Base-by-base conservation (phyloP, 805 yeast genomes). In the Lachancea kluyveri region DNA sequence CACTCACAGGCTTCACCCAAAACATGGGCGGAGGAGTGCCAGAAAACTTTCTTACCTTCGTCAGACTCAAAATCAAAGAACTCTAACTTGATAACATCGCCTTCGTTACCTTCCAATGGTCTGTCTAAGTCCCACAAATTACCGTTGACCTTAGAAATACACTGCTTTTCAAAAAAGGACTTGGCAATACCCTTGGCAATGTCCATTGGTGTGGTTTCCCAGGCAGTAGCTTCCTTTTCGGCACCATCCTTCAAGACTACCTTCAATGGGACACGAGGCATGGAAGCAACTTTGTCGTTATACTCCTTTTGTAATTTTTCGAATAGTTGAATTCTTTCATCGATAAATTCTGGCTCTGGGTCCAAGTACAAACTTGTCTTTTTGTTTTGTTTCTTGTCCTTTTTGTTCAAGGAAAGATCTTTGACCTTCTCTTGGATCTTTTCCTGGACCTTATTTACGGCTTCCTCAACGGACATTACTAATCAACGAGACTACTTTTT, bases 11-110 rank as follows among this genome's bases (percentile, higher is more conserved):
- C 90, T 68, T 92, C 98, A 64, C 98, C 98, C 49, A 92, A 68
- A 34, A 92, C 90, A 64, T 92, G 98, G 32, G 98, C 98, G 45
- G 95, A 82, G 3, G 98, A 92, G 62, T 92, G 98, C 98, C 98
- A 92, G 66, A 92, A 92, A 21, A 90, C 97, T 44, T 78, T 77
- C 59, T 80, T 85, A 62, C 97, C 98, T 54, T 88, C 96, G n/a
- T 83, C 83, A 40, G 85, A 70, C 23, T 86, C 94, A 52, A 92
- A 92, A 57, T 88, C 96, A 56, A 86, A 74, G 52, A 87, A 79
- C 58, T 86, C 92, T 42, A 92, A 67, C 31, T 52, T 59, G 28
- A 58, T 32, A 21, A 46, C 54, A 28, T 56, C 54, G 16, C 52
- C 50, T 16, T 65, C 58, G 39, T 74, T 81, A 8, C 60, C 63